Base-by-base conservation (phyloP, 768 basidiomycete genomes). In the Gymnopilus dilepis region DNA sequence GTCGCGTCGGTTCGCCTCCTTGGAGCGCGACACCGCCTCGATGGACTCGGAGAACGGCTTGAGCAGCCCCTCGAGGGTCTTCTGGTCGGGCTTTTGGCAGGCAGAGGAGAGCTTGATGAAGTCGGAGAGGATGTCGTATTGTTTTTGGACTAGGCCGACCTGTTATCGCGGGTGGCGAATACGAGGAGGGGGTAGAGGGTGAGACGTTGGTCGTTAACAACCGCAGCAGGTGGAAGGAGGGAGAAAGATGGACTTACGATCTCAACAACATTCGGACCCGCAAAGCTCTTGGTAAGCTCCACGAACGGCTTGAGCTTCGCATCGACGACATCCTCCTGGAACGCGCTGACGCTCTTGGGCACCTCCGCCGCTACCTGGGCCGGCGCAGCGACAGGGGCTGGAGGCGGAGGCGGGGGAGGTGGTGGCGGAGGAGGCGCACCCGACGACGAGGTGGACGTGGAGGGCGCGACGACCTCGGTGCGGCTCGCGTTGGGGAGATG, bases 81-180 rank as follows among this genome's bases (percentile, higher is more conserved):
- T 78, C 59, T 86, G 80, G 54, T 89, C 82, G 2, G 97, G 95
- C 73, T 95, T 93, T 69, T 86, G 87, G 81, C 94, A 96, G 15
- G 82, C 76, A 6, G 87, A 84, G 0, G 88, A 89, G 31, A 86
- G 74, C 40, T 84, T 78, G 60, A 99, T 76, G 65, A 95, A 78
- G 42, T 78, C 79, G n/a, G 88, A 86, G 63, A 96, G 81, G 33
- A 87, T 84, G 42, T 78, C 72, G 73, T 90, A 90, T 68, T 90
- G 83, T 56, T 84, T 83, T 65, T 87, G 82, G 24, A 97, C 80
- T 22, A 92, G 77, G 26, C 76, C 74, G 28, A 89, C 89, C 95
- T 97, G 21, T 58, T 6, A n/a, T n/a, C n/a, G n/a, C n/a, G n/a
- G n/a, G n/a, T n/a, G n/a, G n/a, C n/a, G n/a, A n/a, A n/a, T n/a